Conservation (phyloP, 108 stramenopile genomes). For the Cyclotella sp. region DNA sequence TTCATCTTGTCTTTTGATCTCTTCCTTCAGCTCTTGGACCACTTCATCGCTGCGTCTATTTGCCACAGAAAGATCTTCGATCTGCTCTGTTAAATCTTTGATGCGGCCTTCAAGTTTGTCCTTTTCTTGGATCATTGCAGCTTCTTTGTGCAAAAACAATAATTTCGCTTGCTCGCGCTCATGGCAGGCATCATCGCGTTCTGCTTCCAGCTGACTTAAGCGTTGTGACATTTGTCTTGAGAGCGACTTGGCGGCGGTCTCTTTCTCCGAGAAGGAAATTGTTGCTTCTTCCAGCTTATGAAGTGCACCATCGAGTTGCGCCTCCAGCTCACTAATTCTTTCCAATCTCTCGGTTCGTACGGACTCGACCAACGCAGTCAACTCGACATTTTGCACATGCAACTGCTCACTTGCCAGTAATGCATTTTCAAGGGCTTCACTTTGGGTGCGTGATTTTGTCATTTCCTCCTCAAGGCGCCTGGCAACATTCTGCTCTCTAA, state of each 20-base stretch:
- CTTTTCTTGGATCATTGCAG: background rate
- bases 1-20: background rate
- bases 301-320: background rate
- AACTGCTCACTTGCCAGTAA: background rate
- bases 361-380: background rate
- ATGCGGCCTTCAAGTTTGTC: background rate
- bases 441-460: background rate
- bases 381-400: background rate
- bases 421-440: slow-evolving; percentile 7
- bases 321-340: background rate
- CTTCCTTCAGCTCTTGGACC: slow-evolving; percentile 1
- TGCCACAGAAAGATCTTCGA: background rate
- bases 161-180: background rate
- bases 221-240: too few relatives aligned
- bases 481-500: slow-evolving; percentile 5
- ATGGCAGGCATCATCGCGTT: background rate
- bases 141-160: background rate
- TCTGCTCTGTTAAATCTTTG: background rate
- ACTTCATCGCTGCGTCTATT: background rate
- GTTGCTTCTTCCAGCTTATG: background rate
- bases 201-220: background rate
- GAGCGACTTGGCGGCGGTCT: background rate
- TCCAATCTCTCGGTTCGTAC: too few relatives aligned
- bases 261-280: background rate
- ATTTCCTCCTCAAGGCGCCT: background rate